Evolutionary conservation across 1,284 basidiomycete species (phyloP).

Genomic region (Trametes polyzona): DNA sequence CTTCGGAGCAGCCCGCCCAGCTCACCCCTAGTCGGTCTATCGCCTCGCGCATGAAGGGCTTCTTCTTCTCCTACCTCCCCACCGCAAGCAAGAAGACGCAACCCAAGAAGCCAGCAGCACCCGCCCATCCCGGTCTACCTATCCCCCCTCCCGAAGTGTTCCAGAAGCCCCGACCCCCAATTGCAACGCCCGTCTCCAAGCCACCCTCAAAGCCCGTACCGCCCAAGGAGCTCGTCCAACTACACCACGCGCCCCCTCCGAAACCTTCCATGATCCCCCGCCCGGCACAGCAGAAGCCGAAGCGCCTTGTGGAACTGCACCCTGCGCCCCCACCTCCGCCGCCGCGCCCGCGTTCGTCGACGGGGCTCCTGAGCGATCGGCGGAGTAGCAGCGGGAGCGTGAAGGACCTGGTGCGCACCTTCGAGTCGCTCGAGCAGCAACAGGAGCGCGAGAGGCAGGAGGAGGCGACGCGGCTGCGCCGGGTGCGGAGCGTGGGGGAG

Average conservation of each 20-base stretch:
- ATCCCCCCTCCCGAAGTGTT: conserved; percentile 56
- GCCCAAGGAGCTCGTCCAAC: conserved; percentile 65
- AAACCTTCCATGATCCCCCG: conserved; percentile 50
- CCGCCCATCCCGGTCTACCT: conserved; percentile 45
- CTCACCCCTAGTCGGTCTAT: conserved; percentile 27
- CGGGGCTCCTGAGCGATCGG: conserved; percentile 40
- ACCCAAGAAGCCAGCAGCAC: conserved; percentile 18
- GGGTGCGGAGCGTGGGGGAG: conserved; percentile 31
- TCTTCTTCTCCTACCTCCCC: conserved; percentile 66
- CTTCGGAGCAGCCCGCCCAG: conserved; percentile 6
- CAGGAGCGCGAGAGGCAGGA: conserved; percentile 29
- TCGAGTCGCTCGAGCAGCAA: conserved; percentile 53
- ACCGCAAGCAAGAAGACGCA: conserved; percentile 42
- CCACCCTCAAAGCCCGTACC: conserved; percentile 46
- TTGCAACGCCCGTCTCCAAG: conserved; percentile 60
- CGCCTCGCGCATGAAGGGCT: conserved; percentile 46
- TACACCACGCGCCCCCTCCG: conserved; percentile 53
- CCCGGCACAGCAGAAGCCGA: conserved; percentile 42
- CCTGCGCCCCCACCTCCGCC: conserved; percentile 45
- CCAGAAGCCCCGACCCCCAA: conserved; percentile 52
- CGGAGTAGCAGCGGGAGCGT: conserved; percentile 68
- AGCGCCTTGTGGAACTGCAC: conserved; percentile 58
- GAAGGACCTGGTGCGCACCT: conserved; percentile 66
- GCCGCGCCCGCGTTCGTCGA: conserved; percentile 27
- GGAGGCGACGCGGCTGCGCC: conserved; percentile 28